Evolutionary conservation across 306 rosid species (phyloP), one percentile per base, ranked within the genome.

Genomic region (Lathyrus oleraceus): DNA sequence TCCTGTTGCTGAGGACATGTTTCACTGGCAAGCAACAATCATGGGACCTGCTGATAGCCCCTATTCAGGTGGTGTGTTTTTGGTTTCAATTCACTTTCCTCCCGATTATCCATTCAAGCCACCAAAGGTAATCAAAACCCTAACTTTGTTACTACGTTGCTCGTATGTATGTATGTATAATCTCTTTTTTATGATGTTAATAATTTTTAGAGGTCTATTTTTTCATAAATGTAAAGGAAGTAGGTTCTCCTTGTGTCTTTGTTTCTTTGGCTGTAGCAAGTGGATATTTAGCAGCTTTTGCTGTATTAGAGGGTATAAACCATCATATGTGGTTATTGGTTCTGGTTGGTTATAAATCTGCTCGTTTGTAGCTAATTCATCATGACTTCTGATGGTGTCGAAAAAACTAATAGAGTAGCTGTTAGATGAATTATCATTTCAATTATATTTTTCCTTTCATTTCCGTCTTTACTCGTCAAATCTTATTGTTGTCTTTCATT

Each of bases 31-130:
- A 72, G 97, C 97, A 36, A 87, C 93, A 17, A 87, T 91, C 56
- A 91, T 87, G 96, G 97, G 97, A 35, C 97, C 97, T 20, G 48
- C 89, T 42, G 97, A 91, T 57, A 88, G 96, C 75, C 97, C 96
- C 0, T 91, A 91, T 59, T 73, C 96, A 0, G 96, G 97, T 60
- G 97, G 97, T 45, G 91, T 88, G 8, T 91, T 88, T 76, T 83
- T 88, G 28, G 95, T 91, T 74, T 88, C 93, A 0, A 91, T 91
- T 72, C 91, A 88, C 73, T 91, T 88, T 28, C 93, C 96, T 57
- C 89, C 97, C 0, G 97, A 91, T 72, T 91, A 91, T 71, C 97
- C 97, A 36, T 91, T 91, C 85, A 89, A 91, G 85, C 97, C 97
- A 36, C 97, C 97, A 32, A 91, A 91, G 94, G 96, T 91, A 59